Evolutionary conservation across 83 land plant genomes (phyloP).

Genomic region (Isoetes engelmannii): DNA sequence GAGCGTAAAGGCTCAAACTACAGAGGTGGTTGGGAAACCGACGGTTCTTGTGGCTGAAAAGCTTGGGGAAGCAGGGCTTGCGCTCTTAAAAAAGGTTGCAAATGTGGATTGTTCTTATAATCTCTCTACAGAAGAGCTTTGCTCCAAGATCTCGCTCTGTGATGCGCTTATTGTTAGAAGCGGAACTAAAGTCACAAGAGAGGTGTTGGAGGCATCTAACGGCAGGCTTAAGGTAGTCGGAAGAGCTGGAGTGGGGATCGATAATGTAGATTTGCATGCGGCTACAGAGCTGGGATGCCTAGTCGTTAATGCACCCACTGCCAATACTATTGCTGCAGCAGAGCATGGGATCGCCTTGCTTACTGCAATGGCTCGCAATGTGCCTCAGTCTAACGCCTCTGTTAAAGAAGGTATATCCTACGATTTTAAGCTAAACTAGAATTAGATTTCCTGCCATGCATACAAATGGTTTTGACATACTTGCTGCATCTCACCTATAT

Average conservation of each 20-base stretch:
- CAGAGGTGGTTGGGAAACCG: constrained; percentile 53
- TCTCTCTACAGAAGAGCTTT: constrained; percentile 61
- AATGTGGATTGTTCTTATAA: constrained; percentile 83
- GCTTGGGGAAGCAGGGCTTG: constrained; percentile 80
- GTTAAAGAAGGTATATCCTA: constrained; percentile 57
- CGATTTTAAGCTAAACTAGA: too few relatives aligned
- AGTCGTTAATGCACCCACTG: constrained; percentile 86
- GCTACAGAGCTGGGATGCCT: constrained; percentile 86
- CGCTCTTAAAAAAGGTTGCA: constrained; percentile 47
- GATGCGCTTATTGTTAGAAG: constrained; percentile 86
- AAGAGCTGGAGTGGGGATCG: constrained; percentile 85
- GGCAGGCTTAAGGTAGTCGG: constrained; percentile 83
- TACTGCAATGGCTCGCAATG: constrained; percentile 72
- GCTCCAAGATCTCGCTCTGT: constrained; percentile 59
- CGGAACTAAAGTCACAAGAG: constrained; percentile 77
- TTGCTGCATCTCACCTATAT: too few relatives aligned
- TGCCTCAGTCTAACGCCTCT: constrained; percentile 86
- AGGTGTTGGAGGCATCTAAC: constrained; percentile 71
- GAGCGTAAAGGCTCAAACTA: constrained; percentile 41
- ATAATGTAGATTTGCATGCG: constrained; percentile 81
- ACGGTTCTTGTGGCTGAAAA: constrained; percentile 79
- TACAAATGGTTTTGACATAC: too few relatives aligned
- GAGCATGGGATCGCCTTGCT: constrained; percentile 86
- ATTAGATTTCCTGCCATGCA: too few relatives aligned
- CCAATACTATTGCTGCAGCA: constrained; percentile 90